phyloP scores from a whole-genome alignment of 345 rosid species.

The Salix brachista region DNA sequence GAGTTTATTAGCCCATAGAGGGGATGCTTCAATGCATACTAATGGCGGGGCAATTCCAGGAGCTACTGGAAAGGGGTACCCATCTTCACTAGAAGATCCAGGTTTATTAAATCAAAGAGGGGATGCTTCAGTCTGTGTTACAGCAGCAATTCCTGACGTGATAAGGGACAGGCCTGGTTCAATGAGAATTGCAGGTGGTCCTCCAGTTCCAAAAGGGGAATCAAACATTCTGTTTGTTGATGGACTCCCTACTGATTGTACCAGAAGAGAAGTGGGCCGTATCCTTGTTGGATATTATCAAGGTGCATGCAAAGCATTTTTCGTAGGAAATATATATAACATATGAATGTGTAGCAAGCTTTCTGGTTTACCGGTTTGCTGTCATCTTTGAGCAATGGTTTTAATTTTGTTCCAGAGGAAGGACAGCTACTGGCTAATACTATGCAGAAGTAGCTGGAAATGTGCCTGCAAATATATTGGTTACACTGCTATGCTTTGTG shows the following conservation, averaged over 20 bases:
- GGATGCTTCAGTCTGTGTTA: slow-evolving; percentile 23
- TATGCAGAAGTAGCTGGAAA: not conserved
- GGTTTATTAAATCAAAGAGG: slow-evolving; percentile 22
- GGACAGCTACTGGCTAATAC: not conserved
- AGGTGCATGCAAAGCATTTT: no score
- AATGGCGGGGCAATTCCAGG: slow-evolving; percentile 25
- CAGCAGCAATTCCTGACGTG: slow-evolving; percentile 25
- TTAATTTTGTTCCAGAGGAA: not conserved
- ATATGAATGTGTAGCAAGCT: not conserved
- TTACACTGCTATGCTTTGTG: not conserved
- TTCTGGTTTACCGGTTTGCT: not conserved
- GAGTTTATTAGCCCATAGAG: slow-evolving; percentile 21
- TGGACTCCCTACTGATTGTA: slow-evolving; percentile 60
- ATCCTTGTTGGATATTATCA: slow-evolving; percentile 31
- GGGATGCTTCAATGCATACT: slow-evolving; percentile 17
- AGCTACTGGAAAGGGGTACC: slow-evolving; percentile 26
- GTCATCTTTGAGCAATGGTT: not conserved
- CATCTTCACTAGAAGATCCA: slow-evolving; percentile 28
- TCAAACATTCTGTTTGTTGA: slow-evolving; percentile 50
- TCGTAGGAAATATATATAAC: not conserved
- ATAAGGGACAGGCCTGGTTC: slow-evolving; percentile 31
- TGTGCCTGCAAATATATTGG: not conserved
- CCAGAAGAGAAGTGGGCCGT: slow-evolving; percentile 70
- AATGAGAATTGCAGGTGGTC: slow-evolving; percentile 24
- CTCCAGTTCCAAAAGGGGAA: slow-evolving; percentile 17